Base-by-base conservation (phyloP, 2,329 filamentous ascomycete species). In the Sarocladium kiliense region DNA sequence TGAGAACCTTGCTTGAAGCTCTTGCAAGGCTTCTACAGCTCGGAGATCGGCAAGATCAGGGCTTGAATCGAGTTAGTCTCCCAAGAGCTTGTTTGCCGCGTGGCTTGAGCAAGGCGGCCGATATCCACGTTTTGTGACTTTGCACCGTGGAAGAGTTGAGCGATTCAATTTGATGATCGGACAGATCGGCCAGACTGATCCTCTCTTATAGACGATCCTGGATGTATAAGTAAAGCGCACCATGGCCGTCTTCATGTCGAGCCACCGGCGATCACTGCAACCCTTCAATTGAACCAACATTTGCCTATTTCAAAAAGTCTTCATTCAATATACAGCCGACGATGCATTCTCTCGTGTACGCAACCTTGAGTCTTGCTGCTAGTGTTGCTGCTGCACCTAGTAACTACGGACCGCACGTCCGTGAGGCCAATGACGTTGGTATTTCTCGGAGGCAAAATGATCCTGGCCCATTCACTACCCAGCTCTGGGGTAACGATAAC, bases 401-500 rank as follows among this genome's bases (percentile, higher is more conserved):
- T 27, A 51, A 23, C 47, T 51, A 51, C 18, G 47, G 47, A 19
- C 47, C 47, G 26, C 30, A 51, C 4, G 10, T 27, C 10, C 47
- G 47, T n/a, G 25, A 47, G 12, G 12, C 25, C 44, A 47, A 16
- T 11, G 21, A 3, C 7, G 7, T 18, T 51, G 27, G 27, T 16
- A 51, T 51, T 10, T 51, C 47, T 34, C 26, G 9, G n/a, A 51
- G 47, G 47, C 47, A 51, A 27, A 51, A 16, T 14, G 39, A 23
- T 36, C 47, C 47, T 11, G 47, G 47, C n/a, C 47, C 47, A 11
- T 53, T 56, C 39, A 21, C 23, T 3, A 56, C 49, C 18, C 55
- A 56, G 39, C 39, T 53, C 27, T 56, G 55, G 55, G 55, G 36
- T 14, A 56, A 56, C 25, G 49, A 56, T 16, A 47, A 54, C 23